Conservation (phyloP, 2,329 filamentous ascomycete species). For the Sporothrix inflata region DNA sequence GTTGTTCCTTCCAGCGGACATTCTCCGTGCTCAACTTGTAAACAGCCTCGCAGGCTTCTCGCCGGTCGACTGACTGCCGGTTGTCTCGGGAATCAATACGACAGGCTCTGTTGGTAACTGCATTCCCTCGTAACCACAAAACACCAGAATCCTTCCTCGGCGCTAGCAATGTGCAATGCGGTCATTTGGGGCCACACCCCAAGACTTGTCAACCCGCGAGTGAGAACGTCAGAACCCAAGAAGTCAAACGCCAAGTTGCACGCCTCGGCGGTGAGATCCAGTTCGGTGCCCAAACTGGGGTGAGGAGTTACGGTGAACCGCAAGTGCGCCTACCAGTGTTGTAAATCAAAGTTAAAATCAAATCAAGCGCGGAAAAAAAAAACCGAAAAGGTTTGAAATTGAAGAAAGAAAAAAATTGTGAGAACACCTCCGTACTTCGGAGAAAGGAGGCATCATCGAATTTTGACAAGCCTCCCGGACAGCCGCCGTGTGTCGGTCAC, state of each 20-base stretch:
- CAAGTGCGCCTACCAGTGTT: not conserved
- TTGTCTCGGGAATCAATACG: constrained; percentile 6
- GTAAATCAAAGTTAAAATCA: not conserved
- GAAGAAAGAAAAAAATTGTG: too few relatives aligned
- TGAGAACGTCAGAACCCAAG: too few relatives aligned
- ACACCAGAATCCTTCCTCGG: not conserved
- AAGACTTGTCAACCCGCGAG: too few relatives aligned
- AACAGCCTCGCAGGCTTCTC: not conserved
- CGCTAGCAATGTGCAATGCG: constrained; percentile 31
- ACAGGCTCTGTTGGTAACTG: not conserved
- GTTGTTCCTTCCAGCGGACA: not conserved
- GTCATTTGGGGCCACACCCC: constrained; percentile 24
- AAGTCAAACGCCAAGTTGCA: too few relatives aligned
- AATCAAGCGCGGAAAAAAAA: not conserved
- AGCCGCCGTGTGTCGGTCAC: constrained; percentile 2
- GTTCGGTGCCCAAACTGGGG: not conserved
- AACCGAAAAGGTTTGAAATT: too few relatives aligned
- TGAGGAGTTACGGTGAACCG: constrained; percentile 8
- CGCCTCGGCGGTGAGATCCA: constrained; percentile 16
- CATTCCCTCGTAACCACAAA: not conserved
- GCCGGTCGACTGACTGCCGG: not conserved
- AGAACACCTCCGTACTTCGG: not conserved
- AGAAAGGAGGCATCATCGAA: not conserved
- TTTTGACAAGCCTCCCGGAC: not conserved
- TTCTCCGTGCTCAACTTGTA: too few relatives aligned